A percentile compares a stretch with the other conserved stretches of the same genome.
Evolutionary conservation across 2,329 filamentous ascomycete species (phyloP).

Genomic region (Capronia coronata): DNA sequence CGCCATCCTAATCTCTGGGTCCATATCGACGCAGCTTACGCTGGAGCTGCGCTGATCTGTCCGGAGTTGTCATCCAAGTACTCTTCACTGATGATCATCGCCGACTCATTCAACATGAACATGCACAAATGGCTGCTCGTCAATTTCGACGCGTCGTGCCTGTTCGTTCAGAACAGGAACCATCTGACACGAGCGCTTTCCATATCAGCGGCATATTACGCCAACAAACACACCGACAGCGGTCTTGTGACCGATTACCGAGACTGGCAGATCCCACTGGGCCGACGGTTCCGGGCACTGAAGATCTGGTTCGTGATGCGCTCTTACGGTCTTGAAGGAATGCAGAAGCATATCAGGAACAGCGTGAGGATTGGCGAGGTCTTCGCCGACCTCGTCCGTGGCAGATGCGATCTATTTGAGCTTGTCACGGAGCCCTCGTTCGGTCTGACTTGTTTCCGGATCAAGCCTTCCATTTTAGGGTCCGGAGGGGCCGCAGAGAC

Average conservation of each 20-base stretch:
- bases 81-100: constrained; percentile 44
- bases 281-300: constrained; percentile 75
- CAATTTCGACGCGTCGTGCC: constrained; percentile 79
- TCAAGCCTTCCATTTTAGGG: constrained; percentile 42
- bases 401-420: constrained; percentile 62
- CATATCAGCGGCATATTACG: constrained; percentile 73
- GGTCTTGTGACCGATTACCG: constrained; percentile 90
- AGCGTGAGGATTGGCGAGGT: constrained; percentile 63
- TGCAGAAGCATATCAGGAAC: constrained; percentile 65
- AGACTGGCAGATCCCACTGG: constrained; percentile 94
- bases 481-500: constrained; percentile 22
- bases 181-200: constrained; percentile 74
- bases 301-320: constrained; percentile 96
- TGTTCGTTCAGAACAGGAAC: constrained; percentile 68
- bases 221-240: constrained; percentile 71
- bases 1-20: constrained; percentile 66
- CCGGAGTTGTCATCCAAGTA: constrained; percentile 64
- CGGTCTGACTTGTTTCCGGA: constrained; percentile 68
- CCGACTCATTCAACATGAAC: constrained; percentile 86
- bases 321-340: constrained; percentile 68
- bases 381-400: constrained; percentile 57
- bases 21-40: constrained; percentile 89
- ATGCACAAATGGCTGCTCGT: constrained; percentile 97
- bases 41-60: constrained; percentile 74
- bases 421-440: constrained; percentile 70